A percentile compares a stretch with the other conserved stretches of the same genome.
Evolutionary conservation across 805 yeast species (phyloP).

Genomic region (Kregervanrija delftensis): DNA sequence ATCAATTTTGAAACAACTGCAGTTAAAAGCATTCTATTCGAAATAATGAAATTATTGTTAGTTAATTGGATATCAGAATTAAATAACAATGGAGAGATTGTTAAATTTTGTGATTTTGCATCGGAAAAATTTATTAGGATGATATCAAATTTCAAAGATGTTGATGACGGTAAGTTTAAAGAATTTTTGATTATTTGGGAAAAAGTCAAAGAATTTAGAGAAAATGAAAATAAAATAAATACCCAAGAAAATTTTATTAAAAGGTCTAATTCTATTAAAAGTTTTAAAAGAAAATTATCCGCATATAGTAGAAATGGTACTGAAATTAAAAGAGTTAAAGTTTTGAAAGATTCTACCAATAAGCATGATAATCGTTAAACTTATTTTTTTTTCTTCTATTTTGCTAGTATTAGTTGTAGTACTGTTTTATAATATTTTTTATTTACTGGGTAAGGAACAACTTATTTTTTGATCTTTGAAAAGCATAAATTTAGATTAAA

Average conservation of each 20-base stretch:
- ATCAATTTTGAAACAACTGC: not conserved
- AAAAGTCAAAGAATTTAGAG: not conserved
- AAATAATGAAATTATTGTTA: slow-evolving; percentile 2
- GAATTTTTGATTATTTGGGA: slow-evolving; percentile 4
- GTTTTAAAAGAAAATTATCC: not conserved
- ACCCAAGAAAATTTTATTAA: not conserved
- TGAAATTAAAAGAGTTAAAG: too few relatives aligned
- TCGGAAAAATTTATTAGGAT: not conserved
- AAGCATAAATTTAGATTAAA: too few relatives aligned
- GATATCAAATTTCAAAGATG: slow-evolving; percentile 2
- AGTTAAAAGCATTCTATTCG: slow-evolving; percentile 4
- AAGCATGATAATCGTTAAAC: too few relatives aligned
- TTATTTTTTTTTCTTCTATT: too few relatives aligned
- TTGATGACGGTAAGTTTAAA: slow-evolving; percentile 3
- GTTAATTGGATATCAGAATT: slow-evolving; percentile 6
- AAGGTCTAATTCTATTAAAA: not conserved
- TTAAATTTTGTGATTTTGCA: not conserved
- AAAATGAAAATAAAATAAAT: not conserved
- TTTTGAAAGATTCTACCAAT: not conserved
- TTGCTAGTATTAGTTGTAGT: too few relatives aligned
- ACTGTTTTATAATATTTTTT: too few relatives aligned
- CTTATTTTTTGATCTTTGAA: too few relatives aligned
- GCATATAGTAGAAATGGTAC: not conserved
- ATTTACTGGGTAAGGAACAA: too few relatives aligned
- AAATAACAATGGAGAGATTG: not conserved